These are phyloP conservation scores for Botrytis deweyae DNA, from an alignment of 2,329 filamentous ascomycete genomes.

Conservation along the genomic window DNA sequence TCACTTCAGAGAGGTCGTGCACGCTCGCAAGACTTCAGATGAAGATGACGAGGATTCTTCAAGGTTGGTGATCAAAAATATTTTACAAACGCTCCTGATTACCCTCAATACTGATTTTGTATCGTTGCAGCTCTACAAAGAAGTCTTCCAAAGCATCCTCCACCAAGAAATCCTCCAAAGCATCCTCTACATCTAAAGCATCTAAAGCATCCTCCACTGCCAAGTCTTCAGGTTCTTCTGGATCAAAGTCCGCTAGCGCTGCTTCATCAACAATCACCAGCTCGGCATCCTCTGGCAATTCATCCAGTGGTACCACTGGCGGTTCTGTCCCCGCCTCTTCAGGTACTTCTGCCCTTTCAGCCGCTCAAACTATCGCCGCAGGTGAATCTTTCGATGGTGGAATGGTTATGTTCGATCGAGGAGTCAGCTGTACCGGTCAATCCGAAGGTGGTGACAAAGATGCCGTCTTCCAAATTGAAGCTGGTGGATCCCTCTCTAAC, in stretches of 20 bases:
- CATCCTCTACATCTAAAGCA: neutral
- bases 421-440: slow-evolving; percentile 44
- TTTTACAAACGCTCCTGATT: neutral
- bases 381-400: slow-evolving; percentile 48
- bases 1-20: neutral
- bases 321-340: slow-evolving; percentile 32
- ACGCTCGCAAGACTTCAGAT: neutral
- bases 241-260: neutral
- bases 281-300: neutral
- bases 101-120: neutral
- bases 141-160: neutral
- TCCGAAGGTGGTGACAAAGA: slow-evolving; percentile 43
- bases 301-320: neutral
- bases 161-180: neutral
- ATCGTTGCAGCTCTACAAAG: neutral
- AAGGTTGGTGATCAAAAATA: neutral
- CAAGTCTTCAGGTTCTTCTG: neutral
- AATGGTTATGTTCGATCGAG: slow-evolving; percentile 47
- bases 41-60: neutral
- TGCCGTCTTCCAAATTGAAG: slow-evolving; percentile 39
- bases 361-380: slow-evolving; percentile 46
- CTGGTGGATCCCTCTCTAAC: slow-evolving; percentile 39
- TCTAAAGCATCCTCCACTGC: neutral
- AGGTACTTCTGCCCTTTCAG: slow-evolving; percentile 44
- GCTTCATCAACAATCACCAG: neutral